A percentile compares a stretch with the other conserved stretches of the same genome.
Conservation (phyloP, 768 basidiomycete genomes). For the Gloeopeniophorella convolvens region DNA sequence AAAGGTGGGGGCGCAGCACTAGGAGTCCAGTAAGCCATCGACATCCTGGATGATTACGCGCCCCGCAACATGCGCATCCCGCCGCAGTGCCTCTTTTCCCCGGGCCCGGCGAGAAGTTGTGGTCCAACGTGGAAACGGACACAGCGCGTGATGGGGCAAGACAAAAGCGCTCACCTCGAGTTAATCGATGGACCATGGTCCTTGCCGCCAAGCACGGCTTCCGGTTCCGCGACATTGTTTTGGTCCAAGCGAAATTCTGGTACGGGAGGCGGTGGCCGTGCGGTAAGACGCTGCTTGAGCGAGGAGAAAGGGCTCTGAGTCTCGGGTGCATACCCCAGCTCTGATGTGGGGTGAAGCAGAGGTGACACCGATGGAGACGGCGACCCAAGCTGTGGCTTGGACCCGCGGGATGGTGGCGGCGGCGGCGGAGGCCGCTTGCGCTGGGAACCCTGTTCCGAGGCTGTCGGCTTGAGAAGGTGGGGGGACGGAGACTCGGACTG, state of each 20-base stretch:
- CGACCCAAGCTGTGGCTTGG: conserved; percentile 12
- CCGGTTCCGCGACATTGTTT: not conserved
- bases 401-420: conserved; percentile 10
- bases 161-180: conserved; percentile 2
- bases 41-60: not conserved
- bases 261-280: conserved; percentile 11
- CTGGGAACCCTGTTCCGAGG: conserved; percentile 1
- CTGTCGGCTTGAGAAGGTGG: not conserved
- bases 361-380: conserved; percentile 13
- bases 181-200: not conserved
- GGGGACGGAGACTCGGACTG: not conserved
- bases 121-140: not conserved
- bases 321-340: not conserved
- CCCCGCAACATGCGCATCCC: not conserved
- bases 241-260: conserved; percentile 11
- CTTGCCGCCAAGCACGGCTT: not conserved
- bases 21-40: conserved; percentile 2
- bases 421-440: conserved; percentile 13
- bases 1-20: not conserved
- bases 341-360: conserved; percentile 1
- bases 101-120: not conserved
- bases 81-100: not conserved
- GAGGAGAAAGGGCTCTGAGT: conserved; percentile 6
- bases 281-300: conserved; percentile 10
- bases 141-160: not conserved